Evolutionary conservation across 768 basidiomycete species (phyloP), one percentile per base, ranked within the genome.

Genomic region (Amanita muscaria): DNA sequence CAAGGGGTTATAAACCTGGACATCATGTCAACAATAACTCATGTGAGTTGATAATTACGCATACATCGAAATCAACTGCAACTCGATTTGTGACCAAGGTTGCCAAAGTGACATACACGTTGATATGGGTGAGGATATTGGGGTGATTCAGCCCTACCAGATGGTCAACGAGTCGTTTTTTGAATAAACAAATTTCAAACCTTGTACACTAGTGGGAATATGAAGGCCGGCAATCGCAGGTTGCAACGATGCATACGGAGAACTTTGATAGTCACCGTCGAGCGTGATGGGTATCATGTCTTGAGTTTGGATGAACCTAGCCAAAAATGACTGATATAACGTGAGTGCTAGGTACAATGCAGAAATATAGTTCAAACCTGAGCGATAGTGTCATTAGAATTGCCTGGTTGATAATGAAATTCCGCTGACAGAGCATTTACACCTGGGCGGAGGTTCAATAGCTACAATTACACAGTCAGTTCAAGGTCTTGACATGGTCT

Each of bases 311-410:
- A 86, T 67, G 59, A 83, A 85, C 25, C 64, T 56, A 7, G 72
- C 66, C 49, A 83, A 56, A 67, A 86, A 85, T 21, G 61, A 58
- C 66, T 81, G 55, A 40, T 35, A 27, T 27, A 34, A 34, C 29
- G 33, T 35, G 18, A 37, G 12, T 12, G 32, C 38, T 29, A 29
- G 15, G n/a, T 3, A 10, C 4, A 29, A 19, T 11, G 22, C 19
- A 11, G 27, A 31, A 38, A 15, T 21, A 24, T 4, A 25, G 18
- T 32, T 49, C 56, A 21, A 23, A 69, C 70, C 57, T 77, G 76
- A 3, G 83, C 82, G 18, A 66, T 60, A 3, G 82, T 83, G 53
- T 85, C 74, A 50, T 83, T 83, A 8, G 78, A 71, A 57, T 83
- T 58, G 8, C 68, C 67, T 1, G 83, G 83, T 50, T 70, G 64